phyloP scores from a whole-genome alignment of 306 rosid species.

The Quillaja saponaria region DNA sequence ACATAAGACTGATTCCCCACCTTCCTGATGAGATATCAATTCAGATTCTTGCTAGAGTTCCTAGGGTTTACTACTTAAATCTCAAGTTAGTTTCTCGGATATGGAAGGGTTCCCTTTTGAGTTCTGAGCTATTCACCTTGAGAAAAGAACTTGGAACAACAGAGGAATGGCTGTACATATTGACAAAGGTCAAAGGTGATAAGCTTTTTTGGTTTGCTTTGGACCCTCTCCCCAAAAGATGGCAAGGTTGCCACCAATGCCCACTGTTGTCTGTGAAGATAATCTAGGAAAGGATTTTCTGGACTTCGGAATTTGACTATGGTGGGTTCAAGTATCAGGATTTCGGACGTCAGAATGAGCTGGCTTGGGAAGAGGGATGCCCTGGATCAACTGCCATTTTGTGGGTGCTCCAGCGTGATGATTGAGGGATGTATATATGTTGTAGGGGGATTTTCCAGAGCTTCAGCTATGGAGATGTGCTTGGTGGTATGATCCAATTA shows the following conservation, averaged over 20 bases:
- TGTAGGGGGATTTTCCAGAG: conserved; percentile 49
- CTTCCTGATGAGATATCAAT: conserved; percentile 44
- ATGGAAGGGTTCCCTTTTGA: conserved; percentile 36
- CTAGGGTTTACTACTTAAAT: conserved; percentile 33
- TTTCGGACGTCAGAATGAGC: conserved; percentile 36
- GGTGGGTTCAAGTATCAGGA: conserved; percentile 36
- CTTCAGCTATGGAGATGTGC: conserved; percentile 47
- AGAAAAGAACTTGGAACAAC: conserved; percentile 41
- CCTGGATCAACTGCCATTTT: conserved; percentile 39
- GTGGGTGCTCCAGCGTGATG: conserved; percentile 47
- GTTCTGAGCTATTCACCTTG: conserved; percentile 37
- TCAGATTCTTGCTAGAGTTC: conserved; percentile 46
- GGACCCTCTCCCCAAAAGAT: conserved; percentile 41
- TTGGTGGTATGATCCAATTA: conserved; percentile 47
- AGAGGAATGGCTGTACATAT: conserved; percentile 50
- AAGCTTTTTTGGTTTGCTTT: conserved; percentile 46
- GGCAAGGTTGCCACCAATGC: conserved; percentile 51
- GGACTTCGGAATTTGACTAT: conserved; percentile 36
- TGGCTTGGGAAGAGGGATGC: conserved; percentile 45
- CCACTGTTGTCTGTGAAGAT: conserved; percentile 36
- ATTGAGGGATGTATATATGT: conserved; percentile 49
- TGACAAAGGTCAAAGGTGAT: conserved; percentile 36
- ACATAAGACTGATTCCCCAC: conserved; percentile 34
- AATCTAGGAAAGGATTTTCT: conserved; percentile 32
- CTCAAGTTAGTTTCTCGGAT: conserved; percentile 40